phyloP scores from a whole-genome alignment of 192 early-diverging fungal species.

The Rhizophagus sp. region DNA sequence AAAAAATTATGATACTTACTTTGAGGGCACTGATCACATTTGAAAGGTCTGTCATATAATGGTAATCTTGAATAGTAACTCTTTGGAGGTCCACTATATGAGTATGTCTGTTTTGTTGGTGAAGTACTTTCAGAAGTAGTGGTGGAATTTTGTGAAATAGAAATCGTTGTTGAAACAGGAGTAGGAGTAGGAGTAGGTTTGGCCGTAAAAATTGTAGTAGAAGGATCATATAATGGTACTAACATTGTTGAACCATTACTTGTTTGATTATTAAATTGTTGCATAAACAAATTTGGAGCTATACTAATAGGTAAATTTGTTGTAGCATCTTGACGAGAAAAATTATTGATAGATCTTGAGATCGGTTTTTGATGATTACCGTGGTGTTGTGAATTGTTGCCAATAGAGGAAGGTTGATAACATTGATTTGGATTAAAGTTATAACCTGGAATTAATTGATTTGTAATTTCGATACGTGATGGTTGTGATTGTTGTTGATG shows the following conservation, averaged over 20 bases:
- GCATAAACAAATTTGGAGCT: no score
- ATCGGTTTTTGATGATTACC: background rate
- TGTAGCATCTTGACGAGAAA: no score
- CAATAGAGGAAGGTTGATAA: background rate
- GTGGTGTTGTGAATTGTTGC: background rate
- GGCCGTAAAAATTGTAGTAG: no score
- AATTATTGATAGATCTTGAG: background rate
- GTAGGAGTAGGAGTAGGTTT: background rate
- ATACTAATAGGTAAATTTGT: background rate
- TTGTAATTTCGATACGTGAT: no score
- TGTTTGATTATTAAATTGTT: no score
- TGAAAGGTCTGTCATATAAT: conserved; percentile 26
- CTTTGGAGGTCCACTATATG: conserved; percentile 29
- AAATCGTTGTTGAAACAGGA: background rate
- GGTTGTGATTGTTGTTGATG: no score
- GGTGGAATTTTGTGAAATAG: background rate
- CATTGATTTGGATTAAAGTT: background rate
- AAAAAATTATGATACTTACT: conserved; percentile 10
- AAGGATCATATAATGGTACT: no score
- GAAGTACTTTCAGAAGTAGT: background rate
- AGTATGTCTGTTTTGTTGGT: conserved; percentile 12
- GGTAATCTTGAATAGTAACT: conserved; percentile 26
- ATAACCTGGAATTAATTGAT: background rate
- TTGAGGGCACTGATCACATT: conserved; percentile 32
- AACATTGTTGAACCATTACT: no score